Conservation (phyloP, 768 basidiomycete species). For the Boletus rufocinnamomeus region DNA sequence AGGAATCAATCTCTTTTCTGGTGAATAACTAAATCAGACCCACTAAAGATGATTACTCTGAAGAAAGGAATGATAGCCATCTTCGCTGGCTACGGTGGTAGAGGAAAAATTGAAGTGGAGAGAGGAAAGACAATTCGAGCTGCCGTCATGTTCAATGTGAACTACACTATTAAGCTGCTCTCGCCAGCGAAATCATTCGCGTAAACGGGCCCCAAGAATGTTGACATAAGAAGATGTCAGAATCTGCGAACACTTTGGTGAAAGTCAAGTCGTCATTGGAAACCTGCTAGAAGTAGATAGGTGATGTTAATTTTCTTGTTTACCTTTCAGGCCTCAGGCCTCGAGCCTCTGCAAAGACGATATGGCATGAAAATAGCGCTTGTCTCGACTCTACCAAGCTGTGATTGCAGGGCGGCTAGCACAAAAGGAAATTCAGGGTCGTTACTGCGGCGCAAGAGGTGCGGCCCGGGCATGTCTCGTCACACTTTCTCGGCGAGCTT, state of each 20-base stretch:
- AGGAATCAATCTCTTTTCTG: not conserved
- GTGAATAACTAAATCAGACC: not conserved
- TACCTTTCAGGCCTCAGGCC: not conserved
- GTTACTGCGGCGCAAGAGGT: too few relatives aligned
- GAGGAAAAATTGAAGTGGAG: not conserved
- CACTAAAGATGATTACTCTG: slow-evolving; percentile 26
- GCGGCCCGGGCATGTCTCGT: too few relatives aligned
- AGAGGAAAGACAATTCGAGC: not conserved
- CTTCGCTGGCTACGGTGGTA: slow-evolving; percentile 4
- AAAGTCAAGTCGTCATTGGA: not conserved
- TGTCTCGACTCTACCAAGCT: not conserved
- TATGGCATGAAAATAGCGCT: not conserved
- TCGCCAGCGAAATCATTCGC: not conserved
- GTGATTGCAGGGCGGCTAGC: not conserved
- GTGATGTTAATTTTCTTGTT: not conserved
- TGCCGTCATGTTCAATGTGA: slow-evolving; percentile 3
- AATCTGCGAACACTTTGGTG: not conserved
- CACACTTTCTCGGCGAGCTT: not conserved
- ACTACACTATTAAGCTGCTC: not conserved
- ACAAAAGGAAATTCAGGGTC: slow-evolving; percentile 9
- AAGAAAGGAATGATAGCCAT: slow-evolving; percentile 31
- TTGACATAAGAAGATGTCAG: slow-evolving; percentile 10
- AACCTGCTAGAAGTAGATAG: not conserved
- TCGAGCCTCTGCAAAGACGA: not conserved
- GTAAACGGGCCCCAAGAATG: slow-evolving; percentile 5